Base-by-base conservation (phyloP, 2,329 filamentous ascomycete genomes). In the Penicillium sp. region DNA sequence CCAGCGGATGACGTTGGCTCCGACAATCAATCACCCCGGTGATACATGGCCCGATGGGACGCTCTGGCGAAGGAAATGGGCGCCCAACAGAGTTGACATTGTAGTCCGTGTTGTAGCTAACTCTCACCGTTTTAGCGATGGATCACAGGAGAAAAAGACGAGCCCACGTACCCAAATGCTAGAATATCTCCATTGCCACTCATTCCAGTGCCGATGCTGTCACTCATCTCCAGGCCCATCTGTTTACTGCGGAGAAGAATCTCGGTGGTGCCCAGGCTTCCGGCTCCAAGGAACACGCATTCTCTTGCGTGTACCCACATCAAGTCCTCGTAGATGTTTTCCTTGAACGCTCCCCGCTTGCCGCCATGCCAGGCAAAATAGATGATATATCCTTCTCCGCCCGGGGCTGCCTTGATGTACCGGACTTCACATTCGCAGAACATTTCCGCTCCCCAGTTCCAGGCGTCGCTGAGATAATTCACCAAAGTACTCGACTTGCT, bases 261-360 rank as follows among this genome's bases (percentile, higher is more conserved):
- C 70, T 90, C 87, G 0, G 87, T 89, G 0, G 86, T 88, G 1
- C 86, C 87, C 14, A 90, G 78, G 31, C 84, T 76, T 1, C 87
- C 88, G 1, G 88, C 88, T 4, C 87, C 88, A 11, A 90, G 79
- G 68, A 90, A 89, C 6, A 88, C 86, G 25, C 86, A 83, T 64
- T 87, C 34, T 45, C 17, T 60, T 1, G 87, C 87, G 60, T 87
- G 82, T 54, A 90, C 86, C 86, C 86, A 89, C 82, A 88, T 86
- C 1, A 89, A 76, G 59, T 88, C 84, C 25, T 81, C 81, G 50
- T 85, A 79, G 17, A 88, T 76, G 60, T 84, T 35, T 39, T 80
- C 77, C 67, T 77, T 77, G 72, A 86, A 88, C 62, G 79, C 76
- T 22, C 79, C 35, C 81, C n/a, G 86, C 53, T 84, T 83, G 41